These are phyloP conservation scores for Nicotiana attenuata DNA, from an alignment of 257 asterid genomes.

Conservation along the genomic window DNA sequence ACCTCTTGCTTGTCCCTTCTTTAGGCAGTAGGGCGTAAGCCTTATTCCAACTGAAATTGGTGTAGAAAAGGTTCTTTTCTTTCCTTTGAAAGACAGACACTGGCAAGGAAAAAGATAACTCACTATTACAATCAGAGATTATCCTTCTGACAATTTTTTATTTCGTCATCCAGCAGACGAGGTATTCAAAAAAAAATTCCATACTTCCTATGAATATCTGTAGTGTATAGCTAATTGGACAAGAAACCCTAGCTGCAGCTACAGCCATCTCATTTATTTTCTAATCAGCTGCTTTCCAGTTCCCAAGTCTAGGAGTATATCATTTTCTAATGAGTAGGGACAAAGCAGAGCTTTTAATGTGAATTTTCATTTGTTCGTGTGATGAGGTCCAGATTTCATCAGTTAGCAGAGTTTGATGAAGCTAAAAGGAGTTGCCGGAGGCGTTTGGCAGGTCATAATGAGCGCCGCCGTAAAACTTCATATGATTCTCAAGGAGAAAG, in stretches of 20 bases:
- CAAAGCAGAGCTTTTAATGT: conserved; percentile 13
- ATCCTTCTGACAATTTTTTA: background rate
- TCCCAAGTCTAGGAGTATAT: background rate
- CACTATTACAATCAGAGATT: background rate
- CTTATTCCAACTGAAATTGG: background rate
- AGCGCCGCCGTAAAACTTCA: conserved; percentile 78
- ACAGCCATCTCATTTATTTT: background rate
- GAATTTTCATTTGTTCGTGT: conserved; percentile 13
- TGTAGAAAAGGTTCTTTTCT: background rate
- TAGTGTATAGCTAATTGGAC: background rate
- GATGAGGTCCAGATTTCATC: conserved; percentile 69
- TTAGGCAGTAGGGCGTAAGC: background rate
- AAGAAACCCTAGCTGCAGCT: background rate
- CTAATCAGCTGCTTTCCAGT: conserved; percentile 2
- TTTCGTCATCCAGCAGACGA: background rate
- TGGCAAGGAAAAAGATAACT: background rate
- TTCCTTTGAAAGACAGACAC: background rate
- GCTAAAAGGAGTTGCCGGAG: conserved; percentile 84
- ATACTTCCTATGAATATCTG: background rate
- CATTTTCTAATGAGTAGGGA: conserved; percentile 7
- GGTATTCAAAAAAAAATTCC: background rate
- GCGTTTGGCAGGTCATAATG: conserved; percentile 89
- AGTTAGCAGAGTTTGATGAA: conserved; percentile 67
- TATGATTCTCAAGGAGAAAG: conserved; percentile 49
- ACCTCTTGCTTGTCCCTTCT: background rate